These are phyloP conservation scores for Globisporangium echinulatum DNA, from an alignment of 352 stramenopile species.

Conservation along the genomic window DNA sequence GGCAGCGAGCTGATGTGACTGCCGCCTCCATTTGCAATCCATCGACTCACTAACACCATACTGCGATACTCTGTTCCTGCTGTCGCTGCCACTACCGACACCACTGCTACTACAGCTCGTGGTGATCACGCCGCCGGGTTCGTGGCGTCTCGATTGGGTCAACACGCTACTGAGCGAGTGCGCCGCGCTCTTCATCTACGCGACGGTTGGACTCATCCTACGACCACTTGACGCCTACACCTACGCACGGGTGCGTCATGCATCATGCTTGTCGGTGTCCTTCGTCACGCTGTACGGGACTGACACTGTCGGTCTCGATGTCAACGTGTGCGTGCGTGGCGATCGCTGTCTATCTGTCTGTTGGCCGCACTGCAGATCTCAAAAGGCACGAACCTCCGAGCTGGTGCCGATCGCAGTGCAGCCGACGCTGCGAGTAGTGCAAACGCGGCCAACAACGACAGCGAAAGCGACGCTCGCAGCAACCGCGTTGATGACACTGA, in stretches of 20 bases:
- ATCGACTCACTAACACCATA: background rate
- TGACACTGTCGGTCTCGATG: no score
- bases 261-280: background rate
- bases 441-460: conserved; percentile 2
- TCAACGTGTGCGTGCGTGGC: background rate
- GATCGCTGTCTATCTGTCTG: background rate
- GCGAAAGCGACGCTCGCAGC: background rate
- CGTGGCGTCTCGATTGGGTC: conserved; percentile 58
- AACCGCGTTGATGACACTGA: no score
- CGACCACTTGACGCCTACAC: conserved; percentile 47
- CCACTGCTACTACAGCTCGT: conserved; percentile 23
- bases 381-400: conserved; percentile 17
- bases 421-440: background rate
- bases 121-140: conserved; percentile 43
- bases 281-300: background rate
- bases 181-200: conserved; percentile 38
- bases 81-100: conserved; percentile 2
- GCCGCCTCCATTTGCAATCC: background rate
- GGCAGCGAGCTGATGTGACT: background rate
- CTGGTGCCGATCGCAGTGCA: no score
- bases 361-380: conserved; percentile 13
- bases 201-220: conserved; percentile 31
- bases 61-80: background rate
- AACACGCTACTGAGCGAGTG: conserved; percentile 43
- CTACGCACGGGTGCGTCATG: conserved; percentile 25